Base-by-base conservation (phyloP, 345 rosid genomes). In the Linum trigynum region DNA sequence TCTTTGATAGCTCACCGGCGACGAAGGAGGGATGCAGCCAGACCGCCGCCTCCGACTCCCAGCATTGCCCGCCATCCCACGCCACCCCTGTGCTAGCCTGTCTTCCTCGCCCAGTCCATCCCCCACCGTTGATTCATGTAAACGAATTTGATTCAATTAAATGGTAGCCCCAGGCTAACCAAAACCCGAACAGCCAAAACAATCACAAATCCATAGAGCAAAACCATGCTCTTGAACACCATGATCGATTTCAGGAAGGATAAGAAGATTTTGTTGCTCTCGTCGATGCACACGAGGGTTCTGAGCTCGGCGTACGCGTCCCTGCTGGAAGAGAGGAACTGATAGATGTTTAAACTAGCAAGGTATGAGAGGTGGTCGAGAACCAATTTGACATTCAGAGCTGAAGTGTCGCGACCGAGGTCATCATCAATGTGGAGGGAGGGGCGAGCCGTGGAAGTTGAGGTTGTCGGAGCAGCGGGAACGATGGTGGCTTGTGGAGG, bases 231-330 rank as follows among this genome's bases (percentile, higher is more conserved):
- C 7, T 79, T 73, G 70, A 87, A 85, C 63, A 80, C 79, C 38
- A 89, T 35, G 1, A 97, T 82, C 1, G 95, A 86, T 67, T 71
- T 75, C 50, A 82, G 89, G 63, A 92, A 92, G 0, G 87, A 82
- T 58, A 92, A 75, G 0, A 84, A 74, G 61, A 87, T 2, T 55
- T 81, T 67, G 38, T 82, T 68, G 63, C 75, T 73, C 5, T 80
- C 73, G 17, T 92, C 91, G 59, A 83, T 45, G 0, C 77, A 38
- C 43, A 92, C 55, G 0, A 90, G 73, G 45, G 82, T 85, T 40
- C 36, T 73, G 61, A 89, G 71, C 75, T 92, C 97, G 59, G 67
- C 51, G 66, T 72, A 79, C 3, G 92, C 95, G 14, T 92, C 88
- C 38, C 55, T 61, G 39, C 83, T 63, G 36, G 80, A 76, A 68